A percentile compares a stretch with the other conserved stretches of the same genome.
Evolutionary conservation across 176 grass and related monocot species (phyloP).

Genomic region (Carex kokanica): DNA sequence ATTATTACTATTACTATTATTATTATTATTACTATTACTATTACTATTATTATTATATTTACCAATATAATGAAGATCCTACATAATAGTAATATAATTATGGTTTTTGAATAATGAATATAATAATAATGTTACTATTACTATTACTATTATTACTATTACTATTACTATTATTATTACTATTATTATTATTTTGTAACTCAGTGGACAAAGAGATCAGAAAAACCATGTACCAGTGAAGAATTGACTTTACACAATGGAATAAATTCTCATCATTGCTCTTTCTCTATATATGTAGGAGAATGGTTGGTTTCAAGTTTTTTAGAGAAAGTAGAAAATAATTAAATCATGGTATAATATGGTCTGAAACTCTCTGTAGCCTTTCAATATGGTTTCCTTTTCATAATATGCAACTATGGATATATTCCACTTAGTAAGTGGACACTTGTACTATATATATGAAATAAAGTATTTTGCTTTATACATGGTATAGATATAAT

Average conservation of each 20-base stretch:
- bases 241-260: not conserved
- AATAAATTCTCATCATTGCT: constrained; percentile 6
- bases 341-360: not conserved
- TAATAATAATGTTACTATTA: too few species aligned
- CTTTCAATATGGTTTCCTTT: constrained; percentile 17
- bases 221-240: too few species aligned
- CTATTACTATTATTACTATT: too few species aligned
- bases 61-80: too few species aligned
- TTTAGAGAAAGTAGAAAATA: not conserved
- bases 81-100: too few species aligned
- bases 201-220: not conserved
- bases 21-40: too few species aligned
- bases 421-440: constrained; percentile 30
- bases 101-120: too few species aligned
- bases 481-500: not conserved
- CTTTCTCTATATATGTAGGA: not conserved
- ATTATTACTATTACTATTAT: too few species aligned
- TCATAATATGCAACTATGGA: constrained; percentile 8
- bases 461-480: constrained; percentile 11
- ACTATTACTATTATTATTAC: too few species aligned
- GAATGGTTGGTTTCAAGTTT: constrained; percentile 1
- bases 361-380: not conserved
- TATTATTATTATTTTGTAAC: too few species aligned
- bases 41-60: too few species aligned
- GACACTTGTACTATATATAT: not conserved